Evolutionary conservation across 495 filamentous ascomycete genomes (phyloP), one percentile per base, ranked within the genome.

Genomic region (Viridothelium virens): DNA sequence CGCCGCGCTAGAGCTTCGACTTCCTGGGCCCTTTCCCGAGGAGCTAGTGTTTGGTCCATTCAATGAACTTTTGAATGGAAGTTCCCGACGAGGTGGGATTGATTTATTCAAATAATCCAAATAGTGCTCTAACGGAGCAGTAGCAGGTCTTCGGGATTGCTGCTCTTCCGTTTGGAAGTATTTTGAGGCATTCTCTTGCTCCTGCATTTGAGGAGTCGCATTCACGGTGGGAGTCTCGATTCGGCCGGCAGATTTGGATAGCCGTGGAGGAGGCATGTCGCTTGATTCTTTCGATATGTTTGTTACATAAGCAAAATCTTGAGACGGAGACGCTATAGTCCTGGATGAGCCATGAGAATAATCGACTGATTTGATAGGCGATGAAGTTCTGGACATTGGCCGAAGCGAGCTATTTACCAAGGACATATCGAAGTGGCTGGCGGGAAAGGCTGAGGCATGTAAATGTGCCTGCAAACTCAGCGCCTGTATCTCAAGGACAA

Each of bases 1-100:
- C 31, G 69, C 66, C 25, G 65, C 66, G 63, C 66, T 64, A 9
- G 71, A 73, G 14, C 63, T 66, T 64, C 62, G 33, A 31, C 63
- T 62, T 44, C 46, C 18, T 34, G 39, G 53, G 61, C 36, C 53
- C 6, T 59, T 59, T 38, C 34, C 56, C 37, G 12, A 31, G 39
- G 56, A 39, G 37, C 59, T 66, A 36, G 59, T 14, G 14, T 37
- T 68, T 14, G 47, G 59, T 25, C 12, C 33, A 34, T 47, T 65
- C 12, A 63, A 62, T 14, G 69, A 56, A 10, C 69, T 70, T 47
- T 66, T 65, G 63, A 79, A 77, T 5, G 77, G 76, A 18, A 78
- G 59, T 56, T 74, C 75, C 36, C 76, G 74, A 53, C 61, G 69
- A n/a, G 77, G 76, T 25, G 75, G 77, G 39, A 79, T 63, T 2